Base-by-base conservation (phyloP, 495 filamentous ascomycete species). In the Aspergillus conjunctus region DNA sequence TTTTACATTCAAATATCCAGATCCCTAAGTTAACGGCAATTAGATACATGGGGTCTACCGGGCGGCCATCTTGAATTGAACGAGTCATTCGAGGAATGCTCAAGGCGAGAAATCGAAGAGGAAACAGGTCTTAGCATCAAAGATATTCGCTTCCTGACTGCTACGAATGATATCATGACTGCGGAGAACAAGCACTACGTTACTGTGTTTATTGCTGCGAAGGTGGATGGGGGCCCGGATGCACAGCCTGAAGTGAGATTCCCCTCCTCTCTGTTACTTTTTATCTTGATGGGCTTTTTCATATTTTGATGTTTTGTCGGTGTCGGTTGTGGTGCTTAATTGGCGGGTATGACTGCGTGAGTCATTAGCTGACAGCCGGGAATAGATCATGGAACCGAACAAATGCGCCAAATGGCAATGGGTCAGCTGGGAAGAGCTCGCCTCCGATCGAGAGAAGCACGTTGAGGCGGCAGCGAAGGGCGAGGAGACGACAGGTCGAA, bases 31-130 rank as follows among this genome's bases (percentile, higher is more conserved):
- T 18, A 15, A 17, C 11, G 18, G 7, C 32, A 54, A 49, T 31
- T 34, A 66, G 65, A 51, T 9, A 65, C 66, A 20, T 68, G 66
- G 62, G 66, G 26, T n/a, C 62, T 68, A 17, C 66, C 66, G 10
- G 66, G 66, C 44, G 66, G 62, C 0, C 62, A 68, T 32, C 53
- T 68, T 14, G 66, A 68, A 55, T 55, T 53, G 31, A 31, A 21
- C 21, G 66, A 68, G 37, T 54, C 55, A 3, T 61, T 54, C 17
- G 62, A 56, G n/a, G 54, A 46, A 15, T 68, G 66, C 41, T 62
- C 59, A 8, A 32, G n/a, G 1, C 56, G 62, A 22, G 66, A 65
- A 44, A n/a, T 65, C 6, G 3, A 18, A 22, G 66, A 65, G 55
- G 66, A 68, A 30, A 68, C 66, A 11, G 60, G 49, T 5, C 56